phyloP scores from a whole-genome alignment of 106 monocot genomes.

The Alisma plantagoaquatica region DNA sequence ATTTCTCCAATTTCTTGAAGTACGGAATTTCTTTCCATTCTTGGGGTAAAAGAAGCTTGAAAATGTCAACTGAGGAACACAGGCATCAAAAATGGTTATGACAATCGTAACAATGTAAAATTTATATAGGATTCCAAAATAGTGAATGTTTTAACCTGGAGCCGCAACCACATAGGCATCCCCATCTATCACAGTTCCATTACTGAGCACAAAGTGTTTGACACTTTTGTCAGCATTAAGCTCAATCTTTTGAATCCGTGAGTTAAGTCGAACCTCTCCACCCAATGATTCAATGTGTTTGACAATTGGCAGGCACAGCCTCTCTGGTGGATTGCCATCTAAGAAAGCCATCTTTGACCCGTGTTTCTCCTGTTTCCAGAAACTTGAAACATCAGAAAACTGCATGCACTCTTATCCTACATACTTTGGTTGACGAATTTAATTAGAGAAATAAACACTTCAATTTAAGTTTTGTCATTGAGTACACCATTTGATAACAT shows the following conservation, averaged over 20 bases:
- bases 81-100: background rate
- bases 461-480: no score
- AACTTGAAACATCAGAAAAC: no score
- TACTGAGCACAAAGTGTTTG: conserved; percentile 71
- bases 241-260: conserved; percentile 80
- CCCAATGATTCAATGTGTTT: conserved; percentile 81
- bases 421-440: no score
- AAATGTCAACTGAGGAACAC: conserved; percentile 72
- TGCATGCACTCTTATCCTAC: no score
- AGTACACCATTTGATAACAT: no score
- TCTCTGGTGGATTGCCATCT: conserved; percentile 95
- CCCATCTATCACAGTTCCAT: conserved; percentile 64
- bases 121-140: no score
- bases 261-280: conserved; percentile 73
- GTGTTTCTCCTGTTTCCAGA: conserved; percentile 72
- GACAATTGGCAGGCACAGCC: conserved; percentile 83
- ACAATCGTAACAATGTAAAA: background rate
- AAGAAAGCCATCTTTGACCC: conserved; percentile 98
- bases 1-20: conserved; percentile 76
- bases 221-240: conserved; percentile 75
- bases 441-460: no score
- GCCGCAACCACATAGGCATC: conserved; percentile 87
- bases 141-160: conserved; percentile 63
- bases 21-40: conserved; percentile 88
- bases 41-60: conserved; percentile 92